A percentile compares a stretch with the other conserved stretches of the same genome.
These are phyloP conservation scores for Pichia paraexigua DNA, from an alignment of 805 yeast genomes.

Conservation along the genomic window DNA sequence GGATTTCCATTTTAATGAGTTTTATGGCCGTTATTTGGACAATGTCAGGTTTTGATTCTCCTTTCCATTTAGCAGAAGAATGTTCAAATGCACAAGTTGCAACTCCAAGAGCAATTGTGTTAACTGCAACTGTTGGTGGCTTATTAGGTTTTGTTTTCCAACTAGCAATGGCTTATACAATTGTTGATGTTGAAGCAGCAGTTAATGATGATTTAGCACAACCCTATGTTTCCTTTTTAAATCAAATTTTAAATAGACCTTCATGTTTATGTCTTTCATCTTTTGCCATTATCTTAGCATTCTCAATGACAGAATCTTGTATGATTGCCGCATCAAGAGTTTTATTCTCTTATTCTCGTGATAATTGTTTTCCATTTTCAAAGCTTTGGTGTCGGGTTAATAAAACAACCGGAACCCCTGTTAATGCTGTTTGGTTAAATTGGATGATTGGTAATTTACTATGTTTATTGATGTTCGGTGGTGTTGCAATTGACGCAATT, in stretches of 20 bases:
- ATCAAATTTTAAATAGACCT: constrained; percentile 38
- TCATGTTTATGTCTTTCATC: constrained; percentile 37
- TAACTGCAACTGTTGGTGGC: constrained; percentile 51
- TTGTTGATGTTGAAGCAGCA: constrained; percentile 41
- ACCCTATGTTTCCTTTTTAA: constrained; percentile 49
- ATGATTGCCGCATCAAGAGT: constrained; percentile 63
- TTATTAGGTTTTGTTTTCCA: constrained; percentile 48
- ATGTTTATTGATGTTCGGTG: constrained; percentile 55
- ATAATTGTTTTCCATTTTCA: constrained; percentile 57
- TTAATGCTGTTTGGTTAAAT: constrained; percentile 57
- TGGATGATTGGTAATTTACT: constrained; percentile 46
- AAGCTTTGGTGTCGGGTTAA: constrained; percentile 42
- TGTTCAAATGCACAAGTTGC: constrained; percentile 55
- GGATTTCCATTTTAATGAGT: constrained; percentile 48
- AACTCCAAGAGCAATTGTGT: constrained; percentile 59
- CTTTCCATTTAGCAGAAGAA: constrained; percentile 71
- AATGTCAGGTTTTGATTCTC: constrained; percentile 70
- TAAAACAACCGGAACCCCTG: constrained; percentile 48
- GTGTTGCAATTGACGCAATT: constrained; percentile 59
- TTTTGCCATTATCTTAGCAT: constrained; percentile 36
- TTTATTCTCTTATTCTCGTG: constrained; percentile 60
- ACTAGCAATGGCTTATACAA: constrained; percentile 54
- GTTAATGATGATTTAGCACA: constrained; percentile 46
- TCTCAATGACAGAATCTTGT: constrained; percentile 49
- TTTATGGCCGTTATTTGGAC: constrained; percentile 62